A percentile compares a stretch with the other conserved stretches of the same genome.
phyloP scores from a whole-genome alignment of 2,329 filamentous ascomycete species.

The Cladosporium sp. region DNA sequence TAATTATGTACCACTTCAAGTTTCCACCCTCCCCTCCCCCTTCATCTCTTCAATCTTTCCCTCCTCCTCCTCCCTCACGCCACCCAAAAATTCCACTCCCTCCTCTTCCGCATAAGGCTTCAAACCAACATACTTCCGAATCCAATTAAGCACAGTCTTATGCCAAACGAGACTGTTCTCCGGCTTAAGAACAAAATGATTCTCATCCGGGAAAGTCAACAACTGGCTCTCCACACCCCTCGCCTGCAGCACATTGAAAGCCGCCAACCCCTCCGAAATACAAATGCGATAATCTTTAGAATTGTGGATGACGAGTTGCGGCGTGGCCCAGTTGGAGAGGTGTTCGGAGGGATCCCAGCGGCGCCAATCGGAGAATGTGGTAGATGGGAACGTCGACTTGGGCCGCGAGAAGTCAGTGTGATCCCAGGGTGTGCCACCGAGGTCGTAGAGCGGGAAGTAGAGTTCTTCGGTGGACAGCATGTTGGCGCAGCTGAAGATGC shows the following conservation, averaged over 20 bases:
- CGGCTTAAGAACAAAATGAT: constrained; percentile 81
- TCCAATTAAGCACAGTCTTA: constrained; percentile 74
- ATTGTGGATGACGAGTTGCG: constrained; percentile 84
- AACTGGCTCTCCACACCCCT: constrained; percentile 72
- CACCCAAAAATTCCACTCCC: constrained; percentile 14
- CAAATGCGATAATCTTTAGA: constrained; percentile 86
- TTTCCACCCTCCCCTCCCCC: background rate
- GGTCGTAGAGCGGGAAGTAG: constrained; percentile 53
- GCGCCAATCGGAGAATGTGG: constrained; percentile 40
- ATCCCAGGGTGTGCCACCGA: constrained; percentile 49
- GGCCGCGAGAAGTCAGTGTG: constrained; percentile 24
- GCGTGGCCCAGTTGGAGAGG: constrained; percentile 72
- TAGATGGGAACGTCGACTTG: background rate
- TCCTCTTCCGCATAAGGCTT: constrained; percentile 39
- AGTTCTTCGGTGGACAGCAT: constrained; percentile 45
- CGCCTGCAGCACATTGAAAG: constrained; percentile 81
- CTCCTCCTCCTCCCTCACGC: background rate
- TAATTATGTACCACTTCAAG: background rate
- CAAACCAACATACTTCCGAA: constrained; percentile 56
- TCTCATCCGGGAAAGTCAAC: constrained; percentile 75
- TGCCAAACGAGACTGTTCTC: constrained; percentile 94
- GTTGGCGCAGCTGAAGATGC: constrained; percentile 26
- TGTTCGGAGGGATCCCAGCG: constrained; percentile 56
- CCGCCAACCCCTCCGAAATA: constrained; percentile 76
- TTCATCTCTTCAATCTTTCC: background rate